phyloP scores from a whole-genome alignment of 371 early-diverging fungal species.

The Mucor sp. region DNA sequence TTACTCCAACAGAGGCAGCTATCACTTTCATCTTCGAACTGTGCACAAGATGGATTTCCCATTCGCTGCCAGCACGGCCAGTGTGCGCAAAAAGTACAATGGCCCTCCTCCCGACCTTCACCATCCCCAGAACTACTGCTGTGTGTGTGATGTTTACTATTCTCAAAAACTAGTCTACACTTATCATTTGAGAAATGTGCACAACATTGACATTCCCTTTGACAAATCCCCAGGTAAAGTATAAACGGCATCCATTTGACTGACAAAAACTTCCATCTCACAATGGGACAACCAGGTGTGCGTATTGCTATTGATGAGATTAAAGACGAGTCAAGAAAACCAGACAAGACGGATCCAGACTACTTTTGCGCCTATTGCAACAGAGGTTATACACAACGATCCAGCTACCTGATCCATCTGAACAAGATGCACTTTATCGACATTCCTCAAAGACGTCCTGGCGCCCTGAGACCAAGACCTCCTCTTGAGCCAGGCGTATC shows the following conservation, averaged over 20 bases:
- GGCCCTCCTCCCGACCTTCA: background rate
- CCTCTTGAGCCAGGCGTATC: background rate
- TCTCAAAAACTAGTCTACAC: background rate
- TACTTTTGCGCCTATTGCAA: background rate
- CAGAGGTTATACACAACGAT: background rate
- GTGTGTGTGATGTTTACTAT: background rate
- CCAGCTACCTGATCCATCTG: background rate
- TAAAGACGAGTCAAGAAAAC: background rate
- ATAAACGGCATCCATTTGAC: background rate
- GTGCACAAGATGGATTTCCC: background rate
- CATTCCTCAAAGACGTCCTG: background rate
- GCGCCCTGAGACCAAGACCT: background rate
- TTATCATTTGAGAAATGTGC: background rate
- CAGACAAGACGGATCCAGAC: background rate
- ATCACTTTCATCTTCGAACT: background rate
- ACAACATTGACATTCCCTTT: background rate
- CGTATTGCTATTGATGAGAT: background rate
- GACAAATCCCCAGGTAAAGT: background rate
- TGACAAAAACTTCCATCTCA: background rate
- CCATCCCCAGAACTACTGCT: background rate
- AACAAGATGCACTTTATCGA: slow-evolving; percentile 1
- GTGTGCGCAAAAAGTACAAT: background rate
- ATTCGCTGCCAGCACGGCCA: background rate
- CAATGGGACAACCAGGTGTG: background rate
- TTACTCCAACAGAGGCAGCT: background rate